Base-by-base conservation (phyloP, 2,329 filamentous ascomycete species). In the Calonectria leucothoes region DNA sequence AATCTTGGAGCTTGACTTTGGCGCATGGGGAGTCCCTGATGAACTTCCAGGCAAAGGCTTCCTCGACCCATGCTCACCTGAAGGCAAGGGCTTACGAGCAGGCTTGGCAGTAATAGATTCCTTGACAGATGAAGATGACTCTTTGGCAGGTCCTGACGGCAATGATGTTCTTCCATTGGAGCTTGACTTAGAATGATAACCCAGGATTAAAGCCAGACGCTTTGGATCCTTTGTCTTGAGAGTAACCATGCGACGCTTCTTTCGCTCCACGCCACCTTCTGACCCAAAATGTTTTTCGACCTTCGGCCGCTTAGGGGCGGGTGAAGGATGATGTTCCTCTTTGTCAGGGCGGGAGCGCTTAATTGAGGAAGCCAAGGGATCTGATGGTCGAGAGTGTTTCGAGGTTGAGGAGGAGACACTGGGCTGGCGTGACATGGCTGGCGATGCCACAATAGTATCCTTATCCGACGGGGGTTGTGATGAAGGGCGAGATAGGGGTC, bases 261-360 rank as follows among this genome's bases (percentile, higher is more conserved):
- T 84, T 39, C 74, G 78, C 27, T 78, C 78, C 42, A 73, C 72
- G 1, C 80, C 77, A 3, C 67, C 59, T 17, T 76, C 78, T 8
- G 75, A 69, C 3, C 76, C 74, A 20, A 77, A 76, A 2, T 79
- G 71, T 45, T 85, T 78, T 52, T 85, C 83, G 8, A 82, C 80
- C 78, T 86, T 87, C 6, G 84, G 82, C 15, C 85, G 82, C 78
- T 87, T 87, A 0, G 84, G 79, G 31, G 81, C 82, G 1, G 85
- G 85, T 1, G 80, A 72, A 20, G 66, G 79, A 5, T 78, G 75
- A 31, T 78, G 76, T 45, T 85, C 84, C 6, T 83, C 81, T 70
- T 84, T 85, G 17, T 86, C 85, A 39, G 84, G 79, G 3, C 83
- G 83, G 23, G 85, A 81, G 20, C 85, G 81, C 72, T 87, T 87